Conservation (phyloP, 208 protist genomes). For the Leishmania turanica region DNA sequence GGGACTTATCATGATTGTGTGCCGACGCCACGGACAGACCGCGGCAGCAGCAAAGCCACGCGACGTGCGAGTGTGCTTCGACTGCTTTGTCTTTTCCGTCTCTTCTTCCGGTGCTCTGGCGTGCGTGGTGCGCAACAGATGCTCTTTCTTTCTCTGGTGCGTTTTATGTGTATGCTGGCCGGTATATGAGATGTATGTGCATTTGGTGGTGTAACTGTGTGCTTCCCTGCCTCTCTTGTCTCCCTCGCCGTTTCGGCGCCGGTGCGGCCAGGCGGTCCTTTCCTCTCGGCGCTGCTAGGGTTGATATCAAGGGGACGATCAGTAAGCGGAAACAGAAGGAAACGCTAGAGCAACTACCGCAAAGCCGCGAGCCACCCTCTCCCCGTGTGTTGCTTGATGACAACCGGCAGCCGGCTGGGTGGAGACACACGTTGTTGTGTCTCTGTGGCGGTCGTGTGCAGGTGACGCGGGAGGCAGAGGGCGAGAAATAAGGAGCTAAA, state of each 20-base stretch:
- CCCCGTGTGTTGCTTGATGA: too few species aligned
- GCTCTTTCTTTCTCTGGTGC: too few species aligned
- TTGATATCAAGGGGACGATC: slow-evolving; percentile 7
- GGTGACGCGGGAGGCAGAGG: neutral
- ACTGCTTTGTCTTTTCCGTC: neutral
- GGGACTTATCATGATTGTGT: slow-evolving; percentile 34
- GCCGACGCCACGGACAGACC: neutral
- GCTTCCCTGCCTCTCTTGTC: neutral
- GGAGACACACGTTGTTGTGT: neutral
- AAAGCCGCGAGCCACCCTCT: neutral
- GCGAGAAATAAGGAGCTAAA: neutral
- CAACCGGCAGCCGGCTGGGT: neutral
- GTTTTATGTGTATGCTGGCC: neutral
- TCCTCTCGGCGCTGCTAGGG: neutral
- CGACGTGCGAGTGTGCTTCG: neutral
- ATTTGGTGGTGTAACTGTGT: neutral
- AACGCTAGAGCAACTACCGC: neutral
- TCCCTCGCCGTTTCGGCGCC: neutral
- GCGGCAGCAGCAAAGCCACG: neutral
- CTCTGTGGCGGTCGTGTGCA: neutral
- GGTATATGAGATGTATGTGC: neutral
- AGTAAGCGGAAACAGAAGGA: slow-evolving; percentile 14
- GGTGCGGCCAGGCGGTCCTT: neutral
- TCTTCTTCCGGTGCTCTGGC: neutral
- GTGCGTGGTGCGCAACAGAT: too few species aligned